Conservation (phyloP, 192 early-diverging fungal genomes). For the Kappamyces sp. region DNA sequence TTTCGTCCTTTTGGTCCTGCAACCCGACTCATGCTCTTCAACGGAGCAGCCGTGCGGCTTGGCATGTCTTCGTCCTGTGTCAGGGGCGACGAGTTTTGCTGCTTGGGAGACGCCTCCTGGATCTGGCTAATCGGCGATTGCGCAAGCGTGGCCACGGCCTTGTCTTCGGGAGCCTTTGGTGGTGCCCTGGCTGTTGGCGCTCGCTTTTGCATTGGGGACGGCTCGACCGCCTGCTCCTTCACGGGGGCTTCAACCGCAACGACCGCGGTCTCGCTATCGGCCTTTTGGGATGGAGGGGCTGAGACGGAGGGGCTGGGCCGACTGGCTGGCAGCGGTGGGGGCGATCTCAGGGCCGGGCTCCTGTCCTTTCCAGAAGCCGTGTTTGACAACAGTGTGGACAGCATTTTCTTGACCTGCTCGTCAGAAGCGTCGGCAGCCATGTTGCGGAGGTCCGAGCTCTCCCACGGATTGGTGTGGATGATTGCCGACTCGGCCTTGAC, state of each 20-base stretch:
- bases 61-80: too few relatives aligned
- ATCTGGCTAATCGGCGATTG: background rate
- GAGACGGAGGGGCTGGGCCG: too few relatives aligned
- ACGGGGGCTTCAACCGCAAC: too few relatives aligned
- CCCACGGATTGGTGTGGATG: background rate
- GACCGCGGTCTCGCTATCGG: background rate
- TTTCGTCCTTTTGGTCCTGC: constrained; percentile 15
- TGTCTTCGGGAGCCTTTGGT: background rate
- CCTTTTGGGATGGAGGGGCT: background rate
- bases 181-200: background rate
- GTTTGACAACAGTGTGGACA: too few relatives aligned
- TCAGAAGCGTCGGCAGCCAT: background rate
- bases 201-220: background rate
- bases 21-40: constrained; percentile 3
- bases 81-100: background rate
- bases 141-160: background rate
- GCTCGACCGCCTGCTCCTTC: too few relatives aligned
- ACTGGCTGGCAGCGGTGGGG: too few relatives aligned
- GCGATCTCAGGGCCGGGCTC: too few relatives aligned
- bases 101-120: background rate
- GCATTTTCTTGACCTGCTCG: too few relatives aligned
- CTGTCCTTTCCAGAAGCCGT: too few relatives aligned
- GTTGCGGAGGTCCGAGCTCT: background rate
- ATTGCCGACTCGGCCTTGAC: background rate
- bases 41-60: background rate